Conservation (phyloP, 345 rosid genomes). For the Populus alba region DNA sequence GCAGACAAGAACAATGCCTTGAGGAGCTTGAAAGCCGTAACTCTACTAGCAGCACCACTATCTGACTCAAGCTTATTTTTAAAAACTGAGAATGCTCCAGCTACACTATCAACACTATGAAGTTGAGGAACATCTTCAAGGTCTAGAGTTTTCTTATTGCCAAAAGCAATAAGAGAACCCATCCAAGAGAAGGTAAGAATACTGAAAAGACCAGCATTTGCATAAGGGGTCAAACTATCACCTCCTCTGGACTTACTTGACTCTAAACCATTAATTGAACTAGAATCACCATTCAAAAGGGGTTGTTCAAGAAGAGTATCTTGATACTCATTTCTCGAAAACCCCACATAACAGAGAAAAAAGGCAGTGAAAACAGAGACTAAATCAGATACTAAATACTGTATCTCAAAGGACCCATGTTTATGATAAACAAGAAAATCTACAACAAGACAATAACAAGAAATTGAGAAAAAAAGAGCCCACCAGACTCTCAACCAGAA, state of each 20-base stretch:
- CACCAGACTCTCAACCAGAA: conserved; percentile 64
- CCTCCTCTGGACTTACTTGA: conserved; percentile 24
- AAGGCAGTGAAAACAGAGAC: conserved; percentile 46
- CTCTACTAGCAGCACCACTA: background rate
- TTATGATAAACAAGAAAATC: conserved; percentile 41
- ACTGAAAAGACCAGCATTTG: conserved; percentile 26
- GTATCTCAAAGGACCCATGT: conserved; percentile 24
- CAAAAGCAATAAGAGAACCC: conserved; percentile 18
- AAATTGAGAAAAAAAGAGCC: conserved; percentile 51
- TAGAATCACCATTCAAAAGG: conserved; percentile 30
- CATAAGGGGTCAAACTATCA: conserved; percentile 24
- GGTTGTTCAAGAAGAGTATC: conserved; percentile 39
- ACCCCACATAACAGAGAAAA: conserved; percentile 54
- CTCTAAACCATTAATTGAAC: background rate
- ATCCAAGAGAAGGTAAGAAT: conserved; percentile 26
- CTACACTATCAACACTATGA: conserved; percentile 20
- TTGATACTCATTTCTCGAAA: conserved; percentile 33
- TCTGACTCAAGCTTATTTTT: conserved; percentile 15
- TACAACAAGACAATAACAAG: conserved; percentile 57
- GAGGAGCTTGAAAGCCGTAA: conserved; percentile 20
- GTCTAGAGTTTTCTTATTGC: conserved; percentile 29
- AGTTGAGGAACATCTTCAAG: conserved; percentile 32
- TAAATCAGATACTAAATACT: conserved; percentile 41
- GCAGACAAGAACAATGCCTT: conserved; percentile 17
- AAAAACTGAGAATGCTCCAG: conserved; percentile 16